A percentile compares a stretch with the other conserved stretches of the same genome.
These are phyloP conservation scores for Agrocybe pediades DNA, from an alignment of 768 basidiomycete genomes.

Conservation along the genomic window DNA sequence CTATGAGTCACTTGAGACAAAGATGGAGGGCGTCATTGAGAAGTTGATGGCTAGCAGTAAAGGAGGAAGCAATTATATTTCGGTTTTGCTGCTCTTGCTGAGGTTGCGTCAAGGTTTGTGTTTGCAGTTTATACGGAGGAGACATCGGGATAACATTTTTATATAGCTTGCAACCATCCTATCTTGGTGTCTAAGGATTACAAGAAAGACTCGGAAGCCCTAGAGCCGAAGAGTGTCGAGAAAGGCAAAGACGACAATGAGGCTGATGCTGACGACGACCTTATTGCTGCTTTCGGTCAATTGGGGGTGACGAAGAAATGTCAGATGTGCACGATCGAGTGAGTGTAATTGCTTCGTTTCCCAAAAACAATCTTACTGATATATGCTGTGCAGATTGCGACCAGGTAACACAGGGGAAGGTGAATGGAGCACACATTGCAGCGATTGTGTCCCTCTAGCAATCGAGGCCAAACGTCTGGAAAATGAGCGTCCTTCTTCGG, in stretches of 20 bases:
- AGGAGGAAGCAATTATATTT: slow-evolving; percentile 65
- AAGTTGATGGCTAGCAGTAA: slow-evolving; percentile 58
- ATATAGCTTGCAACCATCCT: slow-evolving; percentile 87
- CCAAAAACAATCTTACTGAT: neutral
- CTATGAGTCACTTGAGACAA: slow-evolving; percentile 70
- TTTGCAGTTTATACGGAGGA: neutral
- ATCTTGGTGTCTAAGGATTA: slow-evolving; percentile 78
- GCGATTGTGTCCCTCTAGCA: slow-evolving; percentile 58
- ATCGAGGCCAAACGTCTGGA: slow-evolving; percentile 48
- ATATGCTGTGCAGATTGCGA: slow-evolving; percentile 33
- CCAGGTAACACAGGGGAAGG: slow-evolving; percentile 37
- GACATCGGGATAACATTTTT: neutral
- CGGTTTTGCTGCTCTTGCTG: slow-evolving; percentile 70
- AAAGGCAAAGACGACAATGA: slow-evolving; percentile 52
- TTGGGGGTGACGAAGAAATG: slow-evolving; percentile 75
- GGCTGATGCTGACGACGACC: slow-evolving; percentile 64
- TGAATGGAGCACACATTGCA: slow-evolving; percentile 52
- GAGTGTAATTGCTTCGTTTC: slow-evolving; percentile 25
- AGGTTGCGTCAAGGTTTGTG: slow-evolving; percentile 85
- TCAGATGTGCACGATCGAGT: slow-evolving; percentile 76
- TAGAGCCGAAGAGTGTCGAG: slow-evolving; percentile 63
- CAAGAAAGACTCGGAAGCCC: slow-evolving; percentile 70
- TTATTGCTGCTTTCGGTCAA: slow-evolving; percentile 72
- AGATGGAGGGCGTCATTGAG: slow-evolving; percentile 68
- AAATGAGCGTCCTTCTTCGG: slow-evolving; percentile 66